These are phyloP conservation scores for Chlamydomonas applanata DNA, from an alignment of 139 green algal genomes.

Conservation along the genomic window DNA sequence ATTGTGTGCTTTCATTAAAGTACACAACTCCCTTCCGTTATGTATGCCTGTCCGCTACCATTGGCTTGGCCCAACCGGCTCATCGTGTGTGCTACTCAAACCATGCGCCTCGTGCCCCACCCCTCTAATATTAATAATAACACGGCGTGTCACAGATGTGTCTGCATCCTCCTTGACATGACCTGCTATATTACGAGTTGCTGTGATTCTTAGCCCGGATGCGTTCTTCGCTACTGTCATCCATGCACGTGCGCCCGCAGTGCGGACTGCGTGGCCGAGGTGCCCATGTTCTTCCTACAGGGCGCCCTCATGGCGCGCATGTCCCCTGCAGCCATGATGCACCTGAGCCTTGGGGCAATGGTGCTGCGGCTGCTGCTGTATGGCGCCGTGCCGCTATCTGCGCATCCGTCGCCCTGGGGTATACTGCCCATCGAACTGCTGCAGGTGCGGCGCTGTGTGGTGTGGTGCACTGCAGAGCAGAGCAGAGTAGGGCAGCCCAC, in stretches of 20 bases:
- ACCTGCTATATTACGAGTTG: background rate
- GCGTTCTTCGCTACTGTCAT: background rate
- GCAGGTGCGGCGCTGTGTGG: background rate
- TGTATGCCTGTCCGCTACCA: too few relatives aligned
- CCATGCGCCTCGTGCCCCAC: background rate
- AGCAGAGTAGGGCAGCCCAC: background rate
- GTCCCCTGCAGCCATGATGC: background rate
- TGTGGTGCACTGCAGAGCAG: background rate
- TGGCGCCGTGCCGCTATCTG: background rate
- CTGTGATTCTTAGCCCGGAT: background rate
- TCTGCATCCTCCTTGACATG: background rate
- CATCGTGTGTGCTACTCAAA: too few relatives aligned
- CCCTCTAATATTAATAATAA: background rate
- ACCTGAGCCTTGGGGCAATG: background rate
- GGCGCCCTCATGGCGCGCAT: background rate
- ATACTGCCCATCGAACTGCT: slow-evolving; percentile 2
- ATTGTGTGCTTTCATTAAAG: too few relatives aligned
- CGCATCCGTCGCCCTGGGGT: background rate
- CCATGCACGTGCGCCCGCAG: too few relatives aligned
- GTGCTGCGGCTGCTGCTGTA: slow-evolving; percentile 2
- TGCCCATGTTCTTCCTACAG: slow-evolving; percentile 4
- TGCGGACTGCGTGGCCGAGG: background rate
- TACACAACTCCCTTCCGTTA: too few relatives aligned
- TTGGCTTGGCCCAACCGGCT: too few relatives aligned
- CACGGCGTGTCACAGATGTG: too few relatives aligned